Conservation (phyloP, 2,329 filamentous ascomycete genomes). For the Trichophyton schoenleinii region DNA sequence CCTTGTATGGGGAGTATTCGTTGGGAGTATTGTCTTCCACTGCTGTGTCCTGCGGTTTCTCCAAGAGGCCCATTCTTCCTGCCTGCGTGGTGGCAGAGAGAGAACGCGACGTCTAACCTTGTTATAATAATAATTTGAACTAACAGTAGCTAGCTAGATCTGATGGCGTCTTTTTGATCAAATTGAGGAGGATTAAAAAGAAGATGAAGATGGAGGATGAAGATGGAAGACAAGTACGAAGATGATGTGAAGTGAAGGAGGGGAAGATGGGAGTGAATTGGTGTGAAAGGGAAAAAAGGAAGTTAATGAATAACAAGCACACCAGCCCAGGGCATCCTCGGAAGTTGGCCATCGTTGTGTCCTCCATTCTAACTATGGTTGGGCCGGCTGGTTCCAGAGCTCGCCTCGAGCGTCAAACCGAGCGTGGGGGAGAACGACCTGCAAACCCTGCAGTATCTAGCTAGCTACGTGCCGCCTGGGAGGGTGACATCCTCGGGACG, state of each 20-base stretch:
- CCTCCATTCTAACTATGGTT: neutral
- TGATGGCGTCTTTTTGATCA: neutral
- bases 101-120: neutral
- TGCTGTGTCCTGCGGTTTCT: constrained; percentile 37
- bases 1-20: constrained; percentile 42
- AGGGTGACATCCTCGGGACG: neutral
- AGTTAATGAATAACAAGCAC: neutral
- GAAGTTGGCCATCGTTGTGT: neutral
- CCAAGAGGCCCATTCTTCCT: constrained; percentile 41
- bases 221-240: neutral
- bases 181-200: neutral
- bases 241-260: neutral
- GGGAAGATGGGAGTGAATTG: neutral
- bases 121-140: neutral
- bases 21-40: constrained; percentile 34
- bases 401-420: neutral
- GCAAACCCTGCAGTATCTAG: neutral
- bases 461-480: neutral
- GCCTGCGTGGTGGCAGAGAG: neutral
- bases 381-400: neutral
- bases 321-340: neutral
- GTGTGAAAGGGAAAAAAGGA: neutral
- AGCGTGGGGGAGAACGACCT: neutral
- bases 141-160: neutral
- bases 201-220: neutral